These are phyloP conservation scores for Alternaria triticimaculans DNA, from an alignment of 2,329 filamentous ascomycete genomes.

Conservation along the genomic window DNA sequence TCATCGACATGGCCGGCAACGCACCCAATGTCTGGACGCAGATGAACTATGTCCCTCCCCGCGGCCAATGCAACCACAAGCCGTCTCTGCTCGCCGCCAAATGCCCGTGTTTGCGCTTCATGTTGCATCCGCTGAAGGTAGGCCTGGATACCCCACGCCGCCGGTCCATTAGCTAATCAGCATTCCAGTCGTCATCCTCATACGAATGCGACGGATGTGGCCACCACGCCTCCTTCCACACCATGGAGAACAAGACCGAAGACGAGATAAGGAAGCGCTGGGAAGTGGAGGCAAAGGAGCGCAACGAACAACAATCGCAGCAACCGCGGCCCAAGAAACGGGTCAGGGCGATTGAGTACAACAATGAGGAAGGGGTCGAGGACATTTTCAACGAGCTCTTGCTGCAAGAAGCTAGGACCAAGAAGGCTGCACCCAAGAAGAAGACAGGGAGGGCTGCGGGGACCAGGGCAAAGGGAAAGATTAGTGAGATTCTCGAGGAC, in stretches of 20 bases:
- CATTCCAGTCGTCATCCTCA: conserved; percentile 52
- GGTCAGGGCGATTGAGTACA: conserved; percentile 34
- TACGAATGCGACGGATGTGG: conserved; percentile 64
- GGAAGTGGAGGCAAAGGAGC: conserved; percentile 49
- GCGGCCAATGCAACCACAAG: conserved; percentile 60
- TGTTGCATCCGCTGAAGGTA: conserved; percentile 64
- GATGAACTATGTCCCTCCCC: conserved; percentile 59
- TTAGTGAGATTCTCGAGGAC: conserved; percentile 29
- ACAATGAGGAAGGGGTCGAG: neutral
- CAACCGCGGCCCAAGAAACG: conserved; percentile 36
- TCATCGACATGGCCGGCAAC: conserved; percentile 19
- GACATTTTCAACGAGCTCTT: conserved; percentile 5
- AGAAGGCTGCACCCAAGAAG: neutral
- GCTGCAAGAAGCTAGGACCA: conserved; percentile 6
- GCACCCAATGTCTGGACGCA: conserved; percentile 56
- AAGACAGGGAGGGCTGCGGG: conserved; percentile 7
- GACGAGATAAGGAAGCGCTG: conserved; percentile 56
- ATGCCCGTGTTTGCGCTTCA: conserved; percentile 63
- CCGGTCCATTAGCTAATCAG: neutral
- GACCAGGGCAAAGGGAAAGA: conserved; percentile 23
- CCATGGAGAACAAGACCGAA: conserved; percentile 59
- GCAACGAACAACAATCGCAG: conserved; percentile 19
- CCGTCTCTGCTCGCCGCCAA: conserved; percentile 53
- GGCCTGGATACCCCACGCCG: neutral
- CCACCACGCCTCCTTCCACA: conserved; percentile 63